These are phyloP conservation scores for Penicillium sp. DNA, from an alignment of 2,329 filamentous ascomycete genomes.

Conservation along the genomic window DNA sequence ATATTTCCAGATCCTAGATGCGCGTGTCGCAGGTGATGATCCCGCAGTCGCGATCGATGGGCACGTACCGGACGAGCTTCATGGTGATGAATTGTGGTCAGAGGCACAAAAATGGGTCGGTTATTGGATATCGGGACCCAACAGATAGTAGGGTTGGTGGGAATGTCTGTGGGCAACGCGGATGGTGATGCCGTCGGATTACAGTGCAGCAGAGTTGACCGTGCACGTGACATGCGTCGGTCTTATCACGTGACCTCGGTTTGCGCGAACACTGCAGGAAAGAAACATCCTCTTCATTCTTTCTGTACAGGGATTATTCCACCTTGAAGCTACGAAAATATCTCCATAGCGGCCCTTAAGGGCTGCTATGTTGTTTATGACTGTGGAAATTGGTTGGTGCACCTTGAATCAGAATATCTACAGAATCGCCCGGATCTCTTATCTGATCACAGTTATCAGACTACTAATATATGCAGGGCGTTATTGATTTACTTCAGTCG, in stretches of 20 bases:
- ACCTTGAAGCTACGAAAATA: neutral
- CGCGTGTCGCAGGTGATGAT: constrained; percentile 11
- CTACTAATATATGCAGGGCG: too few species aligned
- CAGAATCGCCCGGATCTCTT: neutral
- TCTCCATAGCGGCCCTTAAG: neutral
- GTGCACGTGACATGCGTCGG: constrained; percentile 7
- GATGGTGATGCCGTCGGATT: constrained; percentile 19
- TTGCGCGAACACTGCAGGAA: neutral
- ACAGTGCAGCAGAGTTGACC: constrained; percentile 22
- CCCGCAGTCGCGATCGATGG: neutral
- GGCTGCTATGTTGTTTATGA: neutral
- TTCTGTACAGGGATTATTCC: neutral
- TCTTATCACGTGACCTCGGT: constrained; percentile 5
- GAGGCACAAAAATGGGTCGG: neutral
- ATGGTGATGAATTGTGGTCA: constrained; percentile 52
- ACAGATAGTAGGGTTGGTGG: constrained; percentile 11
- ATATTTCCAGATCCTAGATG: constrained; percentile 8
- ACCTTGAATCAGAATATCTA: neutral
- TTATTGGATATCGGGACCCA: neutral
- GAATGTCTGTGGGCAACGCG: constrained; percentile 9
- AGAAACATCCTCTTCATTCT: neutral
- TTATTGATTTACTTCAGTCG: neutral
- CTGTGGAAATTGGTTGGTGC: neutral
- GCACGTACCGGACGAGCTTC: constrained; percentile 90
- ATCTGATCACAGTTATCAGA: neutral